phyloP scores from a whole-genome alignment of 108 stramenopile genomes.

The Seminavis robusta region DNA sequence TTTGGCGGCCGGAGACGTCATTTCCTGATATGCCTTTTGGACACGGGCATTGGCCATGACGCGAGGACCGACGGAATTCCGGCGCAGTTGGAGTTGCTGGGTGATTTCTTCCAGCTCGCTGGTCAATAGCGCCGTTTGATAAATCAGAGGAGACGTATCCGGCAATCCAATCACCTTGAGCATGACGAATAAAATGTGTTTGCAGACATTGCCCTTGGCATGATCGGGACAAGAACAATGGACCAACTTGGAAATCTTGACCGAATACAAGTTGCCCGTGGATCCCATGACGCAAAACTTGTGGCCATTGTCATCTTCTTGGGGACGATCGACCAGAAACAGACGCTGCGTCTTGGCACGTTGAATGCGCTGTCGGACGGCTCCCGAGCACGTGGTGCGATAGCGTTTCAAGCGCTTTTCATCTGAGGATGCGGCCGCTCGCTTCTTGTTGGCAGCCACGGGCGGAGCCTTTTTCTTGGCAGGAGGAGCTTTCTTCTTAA shows the following conservation, averaged over 20 bases:
- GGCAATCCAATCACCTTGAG: slow-evolving; percentile 32
- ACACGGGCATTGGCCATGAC: slow-evolving; percentile 35
- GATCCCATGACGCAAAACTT: slow-evolving; percentile 36
- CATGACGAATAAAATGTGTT: slow-evolving; percentile 47
- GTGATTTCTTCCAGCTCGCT: slow-evolving; percentile 37
- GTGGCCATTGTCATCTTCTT: not conserved
- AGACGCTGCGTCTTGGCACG: slow-evolving; percentile 27
- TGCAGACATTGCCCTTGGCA: slow-evolving; percentile 40
- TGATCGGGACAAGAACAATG: slow-evolving; percentile 44
- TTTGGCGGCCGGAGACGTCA: no score
- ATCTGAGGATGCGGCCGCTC: no score
- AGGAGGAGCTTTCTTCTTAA: not conserved
- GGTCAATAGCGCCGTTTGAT: slow-evolving; percentile 34
- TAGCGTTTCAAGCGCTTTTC: slow-evolving; percentile 33
- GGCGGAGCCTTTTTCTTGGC: not conserved
- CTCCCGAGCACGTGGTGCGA: slow-evolving; percentile 11
- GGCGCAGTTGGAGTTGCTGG: slow-evolving; percentile 8
- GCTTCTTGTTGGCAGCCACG: not conserved
- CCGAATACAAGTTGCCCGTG: slow-evolving; percentile 44
- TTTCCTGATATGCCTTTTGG: slow-evolving; percentile 15
- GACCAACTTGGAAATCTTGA: slow-evolving; percentile 19
- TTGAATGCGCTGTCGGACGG: slow-evolving; percentile 27
- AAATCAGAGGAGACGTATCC: slow-evolving; percentile 19
- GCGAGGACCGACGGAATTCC: slow-evolving; percentile 7
- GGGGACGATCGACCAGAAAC: slow-evolving; percentile 14